phyloP scores from a whole-genome alignment of 2,329 filamentous ascomycete species.

The Calonectria hongkongensis region DNA sequence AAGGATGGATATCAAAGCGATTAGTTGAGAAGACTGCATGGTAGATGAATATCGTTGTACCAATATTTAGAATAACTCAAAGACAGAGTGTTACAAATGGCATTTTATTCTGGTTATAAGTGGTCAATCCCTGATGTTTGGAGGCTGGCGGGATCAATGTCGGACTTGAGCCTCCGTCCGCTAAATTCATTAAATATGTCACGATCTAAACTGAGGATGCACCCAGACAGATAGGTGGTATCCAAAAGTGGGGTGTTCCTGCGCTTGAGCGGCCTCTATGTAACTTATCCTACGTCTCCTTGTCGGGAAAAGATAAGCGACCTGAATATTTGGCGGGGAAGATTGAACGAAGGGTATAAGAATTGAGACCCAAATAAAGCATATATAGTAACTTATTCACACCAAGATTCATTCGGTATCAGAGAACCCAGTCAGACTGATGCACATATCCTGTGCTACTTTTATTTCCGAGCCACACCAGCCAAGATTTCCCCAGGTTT shows the following conservation, averaged over 20 bases:
- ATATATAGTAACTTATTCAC: background rate
- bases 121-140: background rate
- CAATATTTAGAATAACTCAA: background rate
- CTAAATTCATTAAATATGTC: background rate
- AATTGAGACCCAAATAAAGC: background rate
- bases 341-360: background rate
- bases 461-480: background rate
- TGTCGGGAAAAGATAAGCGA: background rate
- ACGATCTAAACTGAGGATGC: background rate
- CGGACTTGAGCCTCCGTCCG: constrained; percentile 17
- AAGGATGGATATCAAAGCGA: constrained; percentile 15
- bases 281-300: background rate
- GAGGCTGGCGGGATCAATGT: background rate
- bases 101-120: background rate
- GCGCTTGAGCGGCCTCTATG: too few relatives aligned
- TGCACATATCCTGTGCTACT: background rate
- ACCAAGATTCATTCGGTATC: background rate
- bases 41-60: background rate
- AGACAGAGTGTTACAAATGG: background rate
- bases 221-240: background rate
- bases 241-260: constrained; percentile 16
- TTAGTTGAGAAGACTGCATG: constrained; percentile 27
- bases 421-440: background rate
- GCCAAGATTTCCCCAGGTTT: constrained; percentile 14
- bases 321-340: background rate